Conservation (phyloP, 225 moss, liverwort and hornwort genomes). For the Marchantia paleacea region DNA sequence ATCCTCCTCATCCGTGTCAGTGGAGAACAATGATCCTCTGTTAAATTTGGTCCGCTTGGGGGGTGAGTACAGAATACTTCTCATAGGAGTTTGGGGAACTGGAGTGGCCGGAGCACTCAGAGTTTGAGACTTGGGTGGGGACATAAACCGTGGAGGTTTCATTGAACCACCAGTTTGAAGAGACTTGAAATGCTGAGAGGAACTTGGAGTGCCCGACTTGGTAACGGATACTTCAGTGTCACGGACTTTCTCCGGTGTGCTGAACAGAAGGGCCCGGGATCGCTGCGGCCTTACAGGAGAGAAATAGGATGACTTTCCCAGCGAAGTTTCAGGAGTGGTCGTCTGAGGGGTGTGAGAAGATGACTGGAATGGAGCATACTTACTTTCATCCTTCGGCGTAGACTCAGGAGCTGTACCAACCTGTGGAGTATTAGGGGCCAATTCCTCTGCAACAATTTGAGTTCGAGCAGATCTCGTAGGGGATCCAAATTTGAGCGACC, state of each 20-base stretch:
- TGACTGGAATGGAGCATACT: neutral
- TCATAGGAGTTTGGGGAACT: constrained; percentile 23
- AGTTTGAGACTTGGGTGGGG: constrained; percentile 10
- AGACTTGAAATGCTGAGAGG: constrained; percentile 1
- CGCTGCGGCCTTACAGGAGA: constrained; percentile 2
- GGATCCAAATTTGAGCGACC: constrained; percentile 45
- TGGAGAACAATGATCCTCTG: constrained; percentile 25
- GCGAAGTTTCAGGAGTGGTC: constrained; percentile 6
- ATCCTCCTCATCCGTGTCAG: neutral
- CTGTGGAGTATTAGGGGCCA: neutral
- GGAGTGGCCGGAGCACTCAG: constrained; percentile 29
- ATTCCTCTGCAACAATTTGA: neutral
- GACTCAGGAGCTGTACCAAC: neutral
- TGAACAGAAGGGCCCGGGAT: constrained; percentile 26
- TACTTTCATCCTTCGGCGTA: neutral
- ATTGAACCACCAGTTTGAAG: neutral
- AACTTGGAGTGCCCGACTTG: constrained; percentile 23
- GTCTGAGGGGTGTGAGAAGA: neutral
- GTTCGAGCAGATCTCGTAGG: constrained; percentile 14
- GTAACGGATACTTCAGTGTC: constrained; percentile 31
- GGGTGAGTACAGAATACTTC: constrained; percentile 30
- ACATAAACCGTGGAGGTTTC: constrained; percentile 9
- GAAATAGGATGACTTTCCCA: neutral
- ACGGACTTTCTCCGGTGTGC: constrained; percentile 48
- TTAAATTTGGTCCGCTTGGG: constrained; percentile 40